Evolutionary conservation across 75 land plant genomes (phyloP), one percentile per base, ranked within the genome.

Genomic region (Sequoiadendron giganteum): DNA sequence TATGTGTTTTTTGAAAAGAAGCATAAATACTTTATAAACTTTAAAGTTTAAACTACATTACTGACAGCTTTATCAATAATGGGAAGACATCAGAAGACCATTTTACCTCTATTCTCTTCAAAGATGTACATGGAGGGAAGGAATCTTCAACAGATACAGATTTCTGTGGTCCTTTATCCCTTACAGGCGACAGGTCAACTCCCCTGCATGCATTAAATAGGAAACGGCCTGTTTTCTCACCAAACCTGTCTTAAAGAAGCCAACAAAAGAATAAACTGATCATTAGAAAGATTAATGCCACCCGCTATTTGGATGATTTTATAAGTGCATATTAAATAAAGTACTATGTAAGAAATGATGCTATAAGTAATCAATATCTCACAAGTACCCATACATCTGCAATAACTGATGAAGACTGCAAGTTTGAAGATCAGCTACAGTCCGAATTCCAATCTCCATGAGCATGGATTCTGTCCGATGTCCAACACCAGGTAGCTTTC

Each of bases 131-230:
- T 18, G 88, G 88, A 56, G 86, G 89, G 86, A 91, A 91, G 18
- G 92, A 91, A 68, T 91, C 92, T 68, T 91, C 92, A 87, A 91
- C 91, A 39, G 92, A 90, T 43, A 91, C 42, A 39, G 92, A 91
- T 43, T 90, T 91, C 36, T 75, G 87, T 2, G 87, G 91, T 32
- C 92, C 91, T 88, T 91, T 91, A 85, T 91, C 89, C 47, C 43
- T 70, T n/a, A 91, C 91, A 87, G 89, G 89, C 10, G 75, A 90
- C 18, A 25, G 10, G 72, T 91, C 92, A 48, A 79, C 45, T n/a
- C 92, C 92, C 86, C 87, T 80, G 65, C 91, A 91, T 18, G 87
- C 92, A 18, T 91, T 70, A 49, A 55, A 90, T 84, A 91, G 40
- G 54, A 90, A 84, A 38, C 21, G 38, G 28, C 87, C 92, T 54